Percentiles rank a stretch among this genome's conserved stretches.
phyloP scores from a whole-genome alignment of 805 yeast species.

The Kluyveromyces wickerhamii region DNA sequence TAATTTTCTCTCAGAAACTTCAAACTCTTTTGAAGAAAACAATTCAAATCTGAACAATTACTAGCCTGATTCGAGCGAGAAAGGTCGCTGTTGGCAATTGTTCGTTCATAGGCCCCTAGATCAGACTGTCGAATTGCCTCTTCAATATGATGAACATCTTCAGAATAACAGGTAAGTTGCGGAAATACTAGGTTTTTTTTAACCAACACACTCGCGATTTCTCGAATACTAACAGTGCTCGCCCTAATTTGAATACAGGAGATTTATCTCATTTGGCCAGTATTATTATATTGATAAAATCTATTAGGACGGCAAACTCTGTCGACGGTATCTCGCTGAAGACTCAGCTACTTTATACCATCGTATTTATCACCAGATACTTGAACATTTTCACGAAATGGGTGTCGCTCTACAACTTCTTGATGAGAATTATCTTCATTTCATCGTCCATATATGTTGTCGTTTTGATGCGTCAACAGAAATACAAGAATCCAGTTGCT shows the following conservation, averaged over 20 bases:
- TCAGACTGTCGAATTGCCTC: no score
- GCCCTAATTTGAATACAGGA: no score
- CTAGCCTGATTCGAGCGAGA: no score
- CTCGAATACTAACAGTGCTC: no score
- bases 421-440: conserved; percentile 79
- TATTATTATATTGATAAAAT: conserved; percentile 63
- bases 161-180: conserved; percentile 22
- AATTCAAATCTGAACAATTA: no score
- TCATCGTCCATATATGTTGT: conserved; percentile 68
- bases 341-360: conserved; percentile 71
- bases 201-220: neutral
- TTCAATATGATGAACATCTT: conserved; percentile 39
- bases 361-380: conserved; percentile 70
- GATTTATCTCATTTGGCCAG: conserved; percentile 81
- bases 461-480: conserved; percentile 48
- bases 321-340: conserved; percentile 82
- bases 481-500: conserved; percentile 42
- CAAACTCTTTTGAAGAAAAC: no score
- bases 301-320: conserved; percentile 56
- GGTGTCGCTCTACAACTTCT: conserved; percentile 62
- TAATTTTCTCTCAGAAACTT: no score
- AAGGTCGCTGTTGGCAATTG: no score
- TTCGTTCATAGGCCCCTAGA: no score
- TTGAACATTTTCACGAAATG: conserved; percentile 46
- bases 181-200: neutral